phyloP scores from a whole-genome alignment of 441 rosid genomes.

The Populus hybrid region DNA sequence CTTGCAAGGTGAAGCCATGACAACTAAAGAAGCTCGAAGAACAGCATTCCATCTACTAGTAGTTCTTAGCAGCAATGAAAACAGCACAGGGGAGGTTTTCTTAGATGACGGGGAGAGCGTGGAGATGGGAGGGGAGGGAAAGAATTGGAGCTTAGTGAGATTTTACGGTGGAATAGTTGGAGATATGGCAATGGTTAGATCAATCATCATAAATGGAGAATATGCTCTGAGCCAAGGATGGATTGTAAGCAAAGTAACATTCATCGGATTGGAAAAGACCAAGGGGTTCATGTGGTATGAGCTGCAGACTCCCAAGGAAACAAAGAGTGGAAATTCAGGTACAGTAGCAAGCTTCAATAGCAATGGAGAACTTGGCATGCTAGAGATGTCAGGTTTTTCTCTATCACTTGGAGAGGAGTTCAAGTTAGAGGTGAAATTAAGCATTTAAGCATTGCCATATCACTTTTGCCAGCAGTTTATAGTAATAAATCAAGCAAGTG shows the following conservation, averaged over 20 bases:
- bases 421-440: too few relatives aligned
- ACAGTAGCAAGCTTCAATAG: too few relatives aligned
- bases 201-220: conserved; percentile 48
- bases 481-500: neutral
- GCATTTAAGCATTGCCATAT: too few relatives aligned
- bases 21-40: conserved; percentile 50
- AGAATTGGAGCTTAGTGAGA: conserved; percentile 22
- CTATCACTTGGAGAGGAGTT: too few relatives aligned
- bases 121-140: conserved; percentile 42
- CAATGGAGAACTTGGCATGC: too few relatives aligned
- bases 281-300: too few relatives aligned
- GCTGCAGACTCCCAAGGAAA: too few relatives aligned
- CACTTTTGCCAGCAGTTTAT: too few relatives aligned
- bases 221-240: conserved; percentile 53
- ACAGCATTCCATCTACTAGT: conserved; percentile 61
- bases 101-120: conserved; percentile 61
- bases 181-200: conserved; percentile 30
- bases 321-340: too few relatives aligned
- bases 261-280: conserved; percentile 45
- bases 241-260: conserved; percentile 49
- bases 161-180: conserved; percentile 32
- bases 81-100: conserved; percentile 54
- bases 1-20: conserved; percentile 73
- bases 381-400: too few relatives aligned
- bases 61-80: conserved; percentile 34